Evolutionary conservation across 768 basidiomycete genomes (phyloP), one percentile per base, ranked within the genome.

Genomic region (Trametes coccinea): DNA sequence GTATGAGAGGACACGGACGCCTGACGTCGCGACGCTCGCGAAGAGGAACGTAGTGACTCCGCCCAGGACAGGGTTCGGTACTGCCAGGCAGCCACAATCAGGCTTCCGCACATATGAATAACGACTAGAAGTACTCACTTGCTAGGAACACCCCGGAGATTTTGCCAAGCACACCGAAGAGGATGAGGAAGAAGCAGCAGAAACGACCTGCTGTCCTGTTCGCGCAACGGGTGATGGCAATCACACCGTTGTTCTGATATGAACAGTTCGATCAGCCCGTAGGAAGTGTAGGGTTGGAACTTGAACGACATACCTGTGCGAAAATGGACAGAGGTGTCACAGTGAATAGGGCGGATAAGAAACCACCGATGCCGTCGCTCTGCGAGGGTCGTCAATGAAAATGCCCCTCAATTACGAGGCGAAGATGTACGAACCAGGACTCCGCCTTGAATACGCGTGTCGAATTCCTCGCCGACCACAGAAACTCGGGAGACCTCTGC

Each of bases 11-110:
- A 93, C 89, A 27, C 88, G 83, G 31, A 89, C 53, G 34, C 92
- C 91, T 0, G 88, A 89, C 6, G 83, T 81, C 14, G 82, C 80
- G 31, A 93, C 91, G 43, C 80, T 86, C 0, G 89, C 87, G 69
- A 94, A 93, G 9, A 93, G 79, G 80, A 93, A 93, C 2, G 92
- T 93, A 10, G 91, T 95, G 3, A 93, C 90, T 2, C 92, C 91
- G 2, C 92, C 92, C 0, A 92, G 81, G 6, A 92, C 91, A 0
- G 92, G 78, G 68, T 89, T 87, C 1, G 92, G 93, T 61, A 95
- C 82, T 83, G 60, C 13, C 29, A 22, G 17, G 43, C 56, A 14
- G 53, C 10, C 50, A 45, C 47, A 53, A 29, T 9, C 3, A n/a
- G 13, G 14, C 2, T 5, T 9, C 6, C 13, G 41, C 13, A 45